Evolutionary conservation across 441 rosid genomes (phyloP), one percentile per base, ranked within the genome.

Genomic region (Gossypium aridum): DNA sequence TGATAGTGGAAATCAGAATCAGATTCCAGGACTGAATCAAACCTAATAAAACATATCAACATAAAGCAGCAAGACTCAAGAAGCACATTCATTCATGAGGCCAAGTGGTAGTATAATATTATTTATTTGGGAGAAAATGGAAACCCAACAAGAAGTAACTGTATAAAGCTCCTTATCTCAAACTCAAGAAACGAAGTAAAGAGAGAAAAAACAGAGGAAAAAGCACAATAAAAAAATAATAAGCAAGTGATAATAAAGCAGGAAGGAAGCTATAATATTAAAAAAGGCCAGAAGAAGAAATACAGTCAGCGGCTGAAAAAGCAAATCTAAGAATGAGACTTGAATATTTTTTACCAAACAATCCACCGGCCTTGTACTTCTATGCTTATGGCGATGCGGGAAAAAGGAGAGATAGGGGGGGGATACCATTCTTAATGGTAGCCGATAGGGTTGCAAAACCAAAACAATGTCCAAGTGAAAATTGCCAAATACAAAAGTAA

Each of bases 21-120:
- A 76, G 80, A 80, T 83, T 75, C 83, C 76, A 43, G 53, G 51
- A 63, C 43, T 8, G 76, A 60, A 34, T 60, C 14, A 22, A 67
- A 55, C 23, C 26, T 43, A 53, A 64, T 19, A 23, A 7, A 4
- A n/a, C 25, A 51, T 4, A 53, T 9, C 31, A 56, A 25, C 10
- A 47, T 3, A 39, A 61, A 53, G 16, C 8, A 16, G 16, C 34
- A 4, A 54, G 64, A 49, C 23, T 57, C 16, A 3, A 51, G 64
- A 47, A 64, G 16, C 43, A 25, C 34, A 26, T 22, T 54, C 59
- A 22, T 59, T 53, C 69, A 22, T 56, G 63, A 47, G 67, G 77
- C 59, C 25, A 64, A 75, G 70, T 20, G 31, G 49, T 64, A 64
- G 25, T 49, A 19, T 28, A 53, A 28, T 26, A 22, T 47, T 64